phyloP scores from a whole-genome alignment of 2,329 filamentous ascomycete genomes.

The Curvularia eragrostidis region DNA sequence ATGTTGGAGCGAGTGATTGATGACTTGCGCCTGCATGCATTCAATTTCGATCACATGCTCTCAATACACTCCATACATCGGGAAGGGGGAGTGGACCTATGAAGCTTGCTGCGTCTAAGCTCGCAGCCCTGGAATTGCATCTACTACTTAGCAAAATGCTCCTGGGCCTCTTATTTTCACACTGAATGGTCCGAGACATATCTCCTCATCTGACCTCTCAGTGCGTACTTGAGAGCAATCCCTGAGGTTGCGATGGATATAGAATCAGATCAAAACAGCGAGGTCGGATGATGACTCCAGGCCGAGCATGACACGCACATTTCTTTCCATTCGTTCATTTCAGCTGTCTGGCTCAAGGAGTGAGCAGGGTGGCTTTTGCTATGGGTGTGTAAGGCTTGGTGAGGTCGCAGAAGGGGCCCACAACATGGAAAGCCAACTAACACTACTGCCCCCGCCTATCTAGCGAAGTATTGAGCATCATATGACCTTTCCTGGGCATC shows the following conservation, averaged over 20 bases:
- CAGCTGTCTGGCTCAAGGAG: background rate
- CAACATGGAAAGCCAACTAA: background rate
- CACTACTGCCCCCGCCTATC: background rate
- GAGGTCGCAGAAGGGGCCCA: conserved; percentile 16
- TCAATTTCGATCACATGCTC: conserved; percentile 22
- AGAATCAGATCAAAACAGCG: conserved; percentile 9
- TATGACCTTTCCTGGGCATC: background rate
- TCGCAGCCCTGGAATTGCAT: background rate
- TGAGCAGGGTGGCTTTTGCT: background rate
- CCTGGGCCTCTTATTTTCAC: background rate
- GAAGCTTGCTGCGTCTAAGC: background rate
- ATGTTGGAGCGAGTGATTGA: conserved; percentile 12
- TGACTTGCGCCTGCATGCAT: conserved; percentile 25
- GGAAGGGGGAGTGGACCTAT: background rate
- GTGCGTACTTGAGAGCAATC: background rate
- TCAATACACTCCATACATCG: conserved; percentile 9
- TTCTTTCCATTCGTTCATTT: conserved; percentile 8
- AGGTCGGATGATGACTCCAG: conserved; percentile 5
- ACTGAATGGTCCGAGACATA: background rate
- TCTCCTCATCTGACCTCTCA: background rate
- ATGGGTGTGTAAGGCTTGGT: conserved; percentile 15
- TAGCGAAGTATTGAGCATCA: background rate
- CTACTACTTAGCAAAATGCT: background rate
- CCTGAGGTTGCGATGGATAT: background rate
- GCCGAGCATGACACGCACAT: conserved; percentile 8